Percentiles rank a stretch among this genome's conserved stretches.
Evolutionary conservation across 2,329 filamentous ascomycete species (phyloP).

Genomic region (Colletotrichum sp.): DNA sequence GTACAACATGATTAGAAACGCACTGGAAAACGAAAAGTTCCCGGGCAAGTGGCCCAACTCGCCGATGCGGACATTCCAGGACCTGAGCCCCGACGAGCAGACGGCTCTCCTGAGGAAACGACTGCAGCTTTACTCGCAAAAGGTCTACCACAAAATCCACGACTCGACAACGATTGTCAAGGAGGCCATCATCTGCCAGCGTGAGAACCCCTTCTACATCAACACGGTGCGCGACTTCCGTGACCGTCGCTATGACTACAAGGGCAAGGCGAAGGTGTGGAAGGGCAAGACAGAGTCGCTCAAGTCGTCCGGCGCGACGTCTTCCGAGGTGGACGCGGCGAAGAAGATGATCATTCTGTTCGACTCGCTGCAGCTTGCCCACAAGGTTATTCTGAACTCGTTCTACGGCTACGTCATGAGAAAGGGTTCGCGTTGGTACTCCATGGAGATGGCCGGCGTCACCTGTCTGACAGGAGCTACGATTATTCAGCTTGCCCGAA

Average conservation of each 20-base stretch:
- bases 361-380: slow-evolving; percentile 93
- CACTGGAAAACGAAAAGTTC: slow-evolving; percentile 90
- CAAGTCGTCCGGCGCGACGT: slow-evolving; percentile 79
- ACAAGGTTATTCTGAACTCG: slow-evolving; percentile 98
- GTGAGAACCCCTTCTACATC: slow-evolving; percentile 98
- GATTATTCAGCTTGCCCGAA: slow-evolving; percentile 95
- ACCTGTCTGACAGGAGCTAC: slow-evolving; percentile 95
- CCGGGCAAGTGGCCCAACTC: slow-evolving; percentile 77
- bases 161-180: slow-evolving; percentile 90
- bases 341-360: slow-evolving; percentile 99
- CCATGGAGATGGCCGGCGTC: slow-evolving; percentile 98
- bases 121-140: slow-evolving; percentile 91
- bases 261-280: slow-evolving; percentile 97
- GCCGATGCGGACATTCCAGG: slow-evolving; percentile 76
- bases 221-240: slow-evolving; percentile 95
- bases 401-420: slow-evolving; percentile 99
- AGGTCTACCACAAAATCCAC: slow-evolving; percentile 99
- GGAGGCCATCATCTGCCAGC: slow-evolving; percentile 97
- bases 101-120: slow-evolving; percentile 81
- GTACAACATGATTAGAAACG: slow-evolving; percentile 98
- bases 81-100: slow-evolving; percentile 83
- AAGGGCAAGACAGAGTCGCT: slow-evolving; percentile 92
- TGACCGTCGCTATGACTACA: slow-evolving; percentile 97
- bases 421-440: slow-evolving; percentile 99
- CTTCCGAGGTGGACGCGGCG: slow-evolving; percentile 82